Evolutionary conservation across 768 basidiomycete species (phyloP).

Genomic region (button mushroom (Agaricus bisporus)): DNA sequence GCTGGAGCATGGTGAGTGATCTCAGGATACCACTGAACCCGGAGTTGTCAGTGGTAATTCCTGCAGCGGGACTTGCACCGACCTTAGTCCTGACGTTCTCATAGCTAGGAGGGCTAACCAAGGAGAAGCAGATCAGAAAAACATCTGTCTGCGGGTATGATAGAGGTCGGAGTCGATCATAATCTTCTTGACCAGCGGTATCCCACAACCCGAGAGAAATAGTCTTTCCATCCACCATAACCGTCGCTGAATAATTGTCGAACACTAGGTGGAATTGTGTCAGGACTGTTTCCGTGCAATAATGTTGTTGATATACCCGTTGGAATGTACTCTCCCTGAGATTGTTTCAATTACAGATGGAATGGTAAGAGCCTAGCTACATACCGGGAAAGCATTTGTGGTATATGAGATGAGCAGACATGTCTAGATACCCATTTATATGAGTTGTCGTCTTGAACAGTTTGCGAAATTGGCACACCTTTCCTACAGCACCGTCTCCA

Average conservation of each 20-base stretch:
- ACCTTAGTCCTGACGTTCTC: constrained; percentile 99
- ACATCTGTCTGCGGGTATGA: constrained; percentile 99
- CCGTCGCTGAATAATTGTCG: constrained; percentile 98
- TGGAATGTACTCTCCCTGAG: constrained; percentile 88
- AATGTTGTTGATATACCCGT: constrained; percentile 51
- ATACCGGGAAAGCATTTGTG: constrained; percentile 93
- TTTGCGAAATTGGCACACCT: constrained; percentile 46
- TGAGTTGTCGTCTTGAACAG: constrained; percentile 2
- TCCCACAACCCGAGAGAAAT: constrained; percentile 99
- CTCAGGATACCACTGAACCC: constrained; percentile 85
- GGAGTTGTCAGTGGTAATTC: constrained; percentile 9
- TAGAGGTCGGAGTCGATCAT: constrained; percentile 93
- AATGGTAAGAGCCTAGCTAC: constrained; percentile 22
- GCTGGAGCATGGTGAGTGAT: constrained; percentile 96
- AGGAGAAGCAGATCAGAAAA: constrained; percentile 98
- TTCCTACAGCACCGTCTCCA: constrained; percentile 97
- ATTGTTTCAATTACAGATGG: constrained; percentile 15
- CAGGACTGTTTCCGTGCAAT: constrained; percentile 8
- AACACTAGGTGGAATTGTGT: constrained; percentile 55
- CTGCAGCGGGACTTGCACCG: constrained; percentile 18
- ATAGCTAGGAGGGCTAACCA: constrained; percentile 96
- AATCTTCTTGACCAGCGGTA: constrained; percentile 99
- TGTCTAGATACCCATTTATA: constrained; percentile 51
- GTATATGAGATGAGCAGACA: constrained; percentile 99
- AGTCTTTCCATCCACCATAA: constrained; percentile 98